These are phyloP conservation scores for Saturnispora silvae DNA, from an alignment of 805 yeast species.

Conservation along the genomic window DNA sequence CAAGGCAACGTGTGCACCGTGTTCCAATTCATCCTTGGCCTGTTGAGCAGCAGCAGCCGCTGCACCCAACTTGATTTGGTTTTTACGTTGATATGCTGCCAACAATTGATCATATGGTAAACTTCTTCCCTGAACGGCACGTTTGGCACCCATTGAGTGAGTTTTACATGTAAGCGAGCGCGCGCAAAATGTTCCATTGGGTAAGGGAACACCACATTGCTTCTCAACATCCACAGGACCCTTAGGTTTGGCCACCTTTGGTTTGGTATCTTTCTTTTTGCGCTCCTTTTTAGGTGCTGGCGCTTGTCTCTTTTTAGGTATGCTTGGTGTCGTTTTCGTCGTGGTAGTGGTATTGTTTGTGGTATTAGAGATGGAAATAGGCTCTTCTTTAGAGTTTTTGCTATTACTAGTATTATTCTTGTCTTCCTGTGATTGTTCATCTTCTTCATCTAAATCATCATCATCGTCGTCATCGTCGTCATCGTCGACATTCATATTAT, in stretches of 20 bases:
- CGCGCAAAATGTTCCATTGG: conserved; percentile 94
- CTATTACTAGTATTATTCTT: conserved; percentile 1
- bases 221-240: conserved; percentile 85
- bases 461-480: not conserved
- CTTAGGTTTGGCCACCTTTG: conserved; percentile 45
- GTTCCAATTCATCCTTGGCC: conserved; percentile 54
- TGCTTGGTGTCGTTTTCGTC: too few relatives aligned
- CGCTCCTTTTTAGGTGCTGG: conserved; percentile 8
- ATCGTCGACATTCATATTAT: not conserved
- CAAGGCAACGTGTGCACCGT: conserved; percentile 37
- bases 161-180: conserved; percentile 94
- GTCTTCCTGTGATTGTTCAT: conserved; percentile 4
- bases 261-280: conserved; percentile 22
- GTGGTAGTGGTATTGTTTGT: too few relatives aligned
- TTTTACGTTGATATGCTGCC: conserved; percentile 83
- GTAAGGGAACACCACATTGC: conserved; percentile 92
- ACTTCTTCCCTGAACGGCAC: conserved; percentile 89
- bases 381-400: too few relatives aligned
- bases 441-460: conserved; percentile 4
- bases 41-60: conserved; percentile 73
- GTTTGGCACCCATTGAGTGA: conserved; percentile 96
- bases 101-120: conserved; percentile 84
- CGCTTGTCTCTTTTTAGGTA: not conserved
- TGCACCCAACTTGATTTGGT: conserved; percentile 83
- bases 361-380: too few relatives aligned